These are phyloP conservation scores for Xylaria scruposa DNA, from an alignment of 495 filamentous ascomycete species.

Conservation along the genomic window DNA sequence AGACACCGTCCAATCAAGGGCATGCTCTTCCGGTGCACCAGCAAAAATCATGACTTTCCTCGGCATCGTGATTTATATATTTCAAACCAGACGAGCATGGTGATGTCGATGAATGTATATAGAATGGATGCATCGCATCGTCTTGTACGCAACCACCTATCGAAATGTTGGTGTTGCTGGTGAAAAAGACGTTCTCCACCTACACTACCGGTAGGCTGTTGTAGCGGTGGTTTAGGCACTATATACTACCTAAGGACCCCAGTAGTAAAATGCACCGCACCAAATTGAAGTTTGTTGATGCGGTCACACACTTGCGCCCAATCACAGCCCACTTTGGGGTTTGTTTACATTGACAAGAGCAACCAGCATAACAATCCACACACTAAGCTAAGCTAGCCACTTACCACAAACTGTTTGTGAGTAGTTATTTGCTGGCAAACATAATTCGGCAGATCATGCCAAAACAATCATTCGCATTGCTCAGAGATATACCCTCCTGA, in stretches of 20 bases:
- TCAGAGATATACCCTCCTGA: neutral
- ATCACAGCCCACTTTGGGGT: neutral
- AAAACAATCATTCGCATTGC: neutral
- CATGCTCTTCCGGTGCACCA: conserved; percentile 63
- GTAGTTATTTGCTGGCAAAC: neutral
- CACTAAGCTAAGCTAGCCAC: neutral
- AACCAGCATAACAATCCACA: neutral
- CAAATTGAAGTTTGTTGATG: conserved; percentile 12
- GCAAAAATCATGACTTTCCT: conserved; percentile 62
- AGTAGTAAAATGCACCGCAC: conserved; percentile 2
- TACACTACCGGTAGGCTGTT: neutral
- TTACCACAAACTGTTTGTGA: neutral
- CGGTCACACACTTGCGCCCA: neutral
- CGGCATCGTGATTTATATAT: conserved; percentile 46
- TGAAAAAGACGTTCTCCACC: neutral
- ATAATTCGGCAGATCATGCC: neutral
- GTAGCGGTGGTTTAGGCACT: neutral
- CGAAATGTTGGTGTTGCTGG: neutral
- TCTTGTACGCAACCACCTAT: neutral
- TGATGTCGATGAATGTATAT: neutral
- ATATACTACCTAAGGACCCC: neutral
- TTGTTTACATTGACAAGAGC: conserved; percentile 24
- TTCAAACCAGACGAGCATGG: conserved; percentile 7
- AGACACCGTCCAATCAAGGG: conserved; percentile 62
- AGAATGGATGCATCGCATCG: too few species aligned